Evolutionary conservation across 1,284 basidiomycete genomes (phyloP).

Genomic region (Sanguinoderma infundibulare): DNA sequence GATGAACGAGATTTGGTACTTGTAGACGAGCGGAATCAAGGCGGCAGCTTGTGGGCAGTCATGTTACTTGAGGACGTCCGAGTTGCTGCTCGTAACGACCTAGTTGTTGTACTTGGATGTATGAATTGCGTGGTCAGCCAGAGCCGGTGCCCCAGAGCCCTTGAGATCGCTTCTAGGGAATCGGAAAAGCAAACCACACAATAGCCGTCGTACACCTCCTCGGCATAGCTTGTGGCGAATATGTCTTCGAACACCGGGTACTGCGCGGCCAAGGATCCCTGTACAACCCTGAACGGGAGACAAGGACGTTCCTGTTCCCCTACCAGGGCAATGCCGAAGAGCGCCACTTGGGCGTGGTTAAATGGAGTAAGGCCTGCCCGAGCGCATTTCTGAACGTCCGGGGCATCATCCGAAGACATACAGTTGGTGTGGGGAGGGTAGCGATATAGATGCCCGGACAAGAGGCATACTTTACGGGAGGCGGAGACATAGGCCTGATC

Average conservation of each 20-base stretch:
- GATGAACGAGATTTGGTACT: not conserved
- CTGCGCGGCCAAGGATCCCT: slow-evolving; percentile 14
- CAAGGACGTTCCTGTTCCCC: slow-evolving; percentile 26
- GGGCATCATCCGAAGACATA: not conserved
- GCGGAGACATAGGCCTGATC: too few relatives aligned
- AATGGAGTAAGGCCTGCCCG: not conserved
- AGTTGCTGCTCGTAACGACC: not conserved
- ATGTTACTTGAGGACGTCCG: not conserved
- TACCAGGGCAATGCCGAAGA: slow-evolving; percentile 10
- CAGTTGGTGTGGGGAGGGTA: not conserved
- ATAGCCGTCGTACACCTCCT: not conserved
- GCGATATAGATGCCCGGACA: not conserved
- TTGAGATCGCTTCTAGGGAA: not conserved
- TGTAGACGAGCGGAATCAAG: not conserved
- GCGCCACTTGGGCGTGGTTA: not conserved
- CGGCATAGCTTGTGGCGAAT: slow-evolving; percentile 12
- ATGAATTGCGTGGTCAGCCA: not conserved
- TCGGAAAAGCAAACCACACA: not conserved
- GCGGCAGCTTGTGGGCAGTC: not conserved
- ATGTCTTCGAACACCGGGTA: slow-evolving; percentile 25
- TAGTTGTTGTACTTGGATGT: not conserved
- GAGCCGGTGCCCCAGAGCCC: too few relatives aligned
- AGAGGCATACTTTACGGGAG: too few relatives aligned
- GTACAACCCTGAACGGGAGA: slow-evolving; percentile 22
- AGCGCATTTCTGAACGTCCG: too few relatives aligned